Evolutionary conservation across 208 protist species (phyloP).

Genomic region (Leishmania mexicana): DNA sequence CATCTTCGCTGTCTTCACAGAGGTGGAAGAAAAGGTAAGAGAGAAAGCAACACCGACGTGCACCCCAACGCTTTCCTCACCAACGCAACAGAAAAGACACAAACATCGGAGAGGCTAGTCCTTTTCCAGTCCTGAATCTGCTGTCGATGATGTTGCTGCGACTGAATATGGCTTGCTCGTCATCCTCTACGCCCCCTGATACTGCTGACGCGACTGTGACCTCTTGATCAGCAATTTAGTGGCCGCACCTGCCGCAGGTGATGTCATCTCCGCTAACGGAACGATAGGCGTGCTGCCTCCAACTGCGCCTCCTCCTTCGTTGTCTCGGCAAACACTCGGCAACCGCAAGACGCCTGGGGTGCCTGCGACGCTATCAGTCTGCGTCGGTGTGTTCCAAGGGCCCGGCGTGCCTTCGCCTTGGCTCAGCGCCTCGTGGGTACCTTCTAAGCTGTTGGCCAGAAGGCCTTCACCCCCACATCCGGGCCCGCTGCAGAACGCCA

Average conservation of each 20-base stretch:
- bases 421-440: not conserved
- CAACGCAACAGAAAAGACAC: not conserved
- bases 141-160: not conserved
- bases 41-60: not conserved
- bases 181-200: conserved; percentile 4
- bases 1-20: not conserved
- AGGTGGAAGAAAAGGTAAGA: not conserved
- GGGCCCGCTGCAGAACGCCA: not conserved
- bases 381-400: not conserved
- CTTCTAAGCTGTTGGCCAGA: not conserved
- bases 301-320: not conserved
- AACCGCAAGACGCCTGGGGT: not conserved
- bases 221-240: not conserved
- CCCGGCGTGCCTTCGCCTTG: not conserved
- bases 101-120: not conserved
- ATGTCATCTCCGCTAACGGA: not conserved
- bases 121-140: not conserved
- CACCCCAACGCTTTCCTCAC: not conserved
- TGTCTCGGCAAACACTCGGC: not conserved
- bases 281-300: not conserved
- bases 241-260: not conserved
- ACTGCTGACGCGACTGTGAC: conserved; percentile 19
- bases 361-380: not conserved
- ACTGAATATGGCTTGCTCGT: not conserved
- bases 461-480: not conserved